A percentile compares a stretch with the other conserved stretches of the same genome.
Evolutionary conservation across 2,329 filamentous ascomycete species (phyloP).

Genomic region (Alternaria brassicae): DNA sequence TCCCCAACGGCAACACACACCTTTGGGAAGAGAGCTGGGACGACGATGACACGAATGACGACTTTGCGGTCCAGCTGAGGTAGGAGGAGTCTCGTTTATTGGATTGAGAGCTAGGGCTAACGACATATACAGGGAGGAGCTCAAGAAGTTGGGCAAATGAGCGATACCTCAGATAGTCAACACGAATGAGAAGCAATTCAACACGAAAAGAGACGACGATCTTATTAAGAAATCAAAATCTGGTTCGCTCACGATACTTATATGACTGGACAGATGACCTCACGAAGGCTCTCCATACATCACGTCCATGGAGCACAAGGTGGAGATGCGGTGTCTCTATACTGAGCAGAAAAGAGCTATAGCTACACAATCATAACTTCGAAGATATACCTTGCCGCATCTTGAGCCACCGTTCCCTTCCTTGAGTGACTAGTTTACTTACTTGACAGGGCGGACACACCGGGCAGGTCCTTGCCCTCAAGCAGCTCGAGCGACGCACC

Average conservation of each 20-base stretch:
- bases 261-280: neutral
- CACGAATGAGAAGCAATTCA: conserved; percentile 3
- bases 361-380: conserved; percentile 46
- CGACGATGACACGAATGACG: conserved; percentile 95
- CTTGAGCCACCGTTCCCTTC: conserved; percentile 33
- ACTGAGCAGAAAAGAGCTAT: conserved; percentile 35
- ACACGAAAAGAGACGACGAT: neutral
- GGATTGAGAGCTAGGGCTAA: conserved; percentile 6
- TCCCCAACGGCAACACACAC: conserved; percentile 77
- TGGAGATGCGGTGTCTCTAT: conserved; percentile 24
- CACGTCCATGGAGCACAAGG: neutral
- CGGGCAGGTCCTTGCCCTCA: conserved; percentile 96
- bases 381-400: conserved; percentile 42
- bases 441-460: conserved; percentile 87
- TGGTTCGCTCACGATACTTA: neutral
- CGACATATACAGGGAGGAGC: conserved; percentile 72
- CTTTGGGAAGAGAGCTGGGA: conserved; percentile 99
- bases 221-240: neutral
- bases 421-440: conserved; percentile 57
- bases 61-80: conserved; percentile 95
- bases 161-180: conserved; percentile 2
- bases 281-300: neutral
- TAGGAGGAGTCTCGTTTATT: conserved; percentile 55
- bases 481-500: conserved; percentile 95
- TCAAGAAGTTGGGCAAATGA: conserved; percentile 88